A percentile compares a stretch with the other conserved stretches of the same genome.
phyloP scores from a whole-genome alignment of 2,329 filamentous ascomycete genomes.

The Fusarium sp. region DNA sequence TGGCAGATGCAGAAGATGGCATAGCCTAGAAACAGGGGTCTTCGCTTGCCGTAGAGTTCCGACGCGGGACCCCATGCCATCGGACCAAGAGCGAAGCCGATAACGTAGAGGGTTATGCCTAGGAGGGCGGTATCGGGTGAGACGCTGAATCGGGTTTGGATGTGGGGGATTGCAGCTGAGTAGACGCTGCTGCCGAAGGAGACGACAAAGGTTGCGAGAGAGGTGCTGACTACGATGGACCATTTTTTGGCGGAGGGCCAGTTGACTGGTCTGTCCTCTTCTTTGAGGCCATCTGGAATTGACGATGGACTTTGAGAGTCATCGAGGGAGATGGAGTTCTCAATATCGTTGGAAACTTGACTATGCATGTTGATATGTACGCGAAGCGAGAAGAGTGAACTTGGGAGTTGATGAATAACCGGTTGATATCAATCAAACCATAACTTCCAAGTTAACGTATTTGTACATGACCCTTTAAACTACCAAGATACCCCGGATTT shows the following conservation, averaged over 20 bases:
- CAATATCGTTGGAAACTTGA: not conserved
- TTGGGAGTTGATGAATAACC: no score
- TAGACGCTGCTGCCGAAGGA: constrained; percentile 11
- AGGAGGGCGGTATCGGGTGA: not conserved
- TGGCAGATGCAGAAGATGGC: not conserved
- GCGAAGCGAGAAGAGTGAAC: not conserved
- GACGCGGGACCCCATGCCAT: constrained; percentile 73
- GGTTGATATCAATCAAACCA: accelerated
- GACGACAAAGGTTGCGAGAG: constrained; percentile 3
- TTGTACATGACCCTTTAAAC: not conserved
- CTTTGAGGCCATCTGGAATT: accelerated
- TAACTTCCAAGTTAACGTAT: not conserved
- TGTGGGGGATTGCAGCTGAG: constrained; percentile 1
- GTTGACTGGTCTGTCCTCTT: not conserved
- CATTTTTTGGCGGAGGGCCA: not conserved
- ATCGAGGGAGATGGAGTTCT: not conserved
- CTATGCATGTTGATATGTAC: not conserved
- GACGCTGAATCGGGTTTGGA: not conserved
- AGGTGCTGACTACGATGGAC: not conserved
- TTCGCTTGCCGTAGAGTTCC: not conserved
- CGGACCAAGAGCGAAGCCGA: constrained; percentile 66
- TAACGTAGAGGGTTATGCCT: constrained; percentile 5
- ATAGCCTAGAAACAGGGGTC: not conserved
- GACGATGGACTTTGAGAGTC: not conserved
- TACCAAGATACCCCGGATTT: not conserved